A percentile compares a stretch with the other conserved stretches of the same genome.
Conservation (phyloP, 768 basidiomycete genomes). For the Candolleomyces eurysporus region DNA sequence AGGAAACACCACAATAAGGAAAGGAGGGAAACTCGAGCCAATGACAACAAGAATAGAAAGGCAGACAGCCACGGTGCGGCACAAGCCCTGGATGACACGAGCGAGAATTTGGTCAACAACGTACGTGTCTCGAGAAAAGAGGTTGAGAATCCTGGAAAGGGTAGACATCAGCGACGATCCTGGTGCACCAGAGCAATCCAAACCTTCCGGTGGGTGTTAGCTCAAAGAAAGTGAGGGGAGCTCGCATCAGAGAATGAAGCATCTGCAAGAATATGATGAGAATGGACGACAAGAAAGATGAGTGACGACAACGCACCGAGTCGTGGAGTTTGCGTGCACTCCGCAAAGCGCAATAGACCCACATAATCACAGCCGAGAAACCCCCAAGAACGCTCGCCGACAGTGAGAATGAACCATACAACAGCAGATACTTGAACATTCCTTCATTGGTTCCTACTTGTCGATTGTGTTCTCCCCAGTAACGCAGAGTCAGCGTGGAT, state of each 20-base stretch:
- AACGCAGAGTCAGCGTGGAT: conserved; percentile 65
- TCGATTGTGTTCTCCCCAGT: conserved; percentile 81
- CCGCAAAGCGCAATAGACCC: conserved; percentile 73
- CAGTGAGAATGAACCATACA: conserved; percentile 70
- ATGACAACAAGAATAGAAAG: conserved; percentile 71
- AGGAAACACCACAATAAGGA: conserved; percentile 73
- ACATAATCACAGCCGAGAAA: conserved; percentile 61
- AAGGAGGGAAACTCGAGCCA: conserved; percentile 76
- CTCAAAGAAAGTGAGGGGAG: conserved; percentile 89
- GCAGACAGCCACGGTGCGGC: conserved; percentile 60
- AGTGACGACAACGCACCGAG: conserved; percentile 40
- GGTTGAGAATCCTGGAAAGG: conserved; percentile 69
- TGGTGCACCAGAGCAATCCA: conserved; percentile 10
- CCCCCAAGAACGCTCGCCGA: conserved; percentile 53
- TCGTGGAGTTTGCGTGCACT: conserved; percentile 80
- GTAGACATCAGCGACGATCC: neutral
- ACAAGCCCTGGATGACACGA: conserved; percentile 68
- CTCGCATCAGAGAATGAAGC: conserved; percentile 75
- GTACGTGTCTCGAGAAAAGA: conserved; percentile 88
- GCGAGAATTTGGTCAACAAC: conserved; percentile 83
- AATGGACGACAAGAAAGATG: neutral
- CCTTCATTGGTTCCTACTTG: conserved; percentile 55
- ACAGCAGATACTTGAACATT: conserved; percentile 55
- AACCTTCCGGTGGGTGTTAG: conserved; percentile 82
- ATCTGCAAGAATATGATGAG: conserved; percentile 44